Percentiles rank a stretch among this genome's conserved stretches.
Evolutionary conservation across 306 rosid genomes (phyloP).

Genomic region (Cucurbita maxima): DNA sequence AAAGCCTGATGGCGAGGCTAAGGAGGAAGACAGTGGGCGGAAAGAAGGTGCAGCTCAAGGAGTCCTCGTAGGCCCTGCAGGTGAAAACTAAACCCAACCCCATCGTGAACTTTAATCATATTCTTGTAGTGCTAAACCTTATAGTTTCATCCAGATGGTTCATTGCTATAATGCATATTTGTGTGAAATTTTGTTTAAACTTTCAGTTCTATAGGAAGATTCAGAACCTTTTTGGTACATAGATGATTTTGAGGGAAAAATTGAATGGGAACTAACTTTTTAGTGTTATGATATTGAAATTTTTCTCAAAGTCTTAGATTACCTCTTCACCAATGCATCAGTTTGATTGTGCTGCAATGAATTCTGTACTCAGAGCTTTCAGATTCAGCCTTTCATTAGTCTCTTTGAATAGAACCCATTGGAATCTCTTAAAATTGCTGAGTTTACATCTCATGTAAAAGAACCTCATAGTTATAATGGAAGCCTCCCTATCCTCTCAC

Average conservation of each 20-base stretch:
- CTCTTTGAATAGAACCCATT: neutral
- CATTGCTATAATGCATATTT: neutral
- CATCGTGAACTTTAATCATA: neutral
- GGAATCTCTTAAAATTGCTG: neutral
- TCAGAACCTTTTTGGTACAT: neutral
- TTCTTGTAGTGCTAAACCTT: neutral
- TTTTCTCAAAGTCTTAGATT: neutral
- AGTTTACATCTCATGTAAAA: neutral
- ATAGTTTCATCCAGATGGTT: neutral
- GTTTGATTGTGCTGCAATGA: neutral
- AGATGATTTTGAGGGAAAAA: neutral
- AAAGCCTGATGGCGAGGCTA: conserved; percentile 49
- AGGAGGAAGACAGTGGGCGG: conserved; percentile 51
- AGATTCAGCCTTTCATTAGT: neutral
- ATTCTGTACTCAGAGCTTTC: neutral
- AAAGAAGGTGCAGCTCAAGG: conserved; percentile 95
- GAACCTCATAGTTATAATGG: neutral
- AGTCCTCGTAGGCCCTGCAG: conserved; percentile 85
- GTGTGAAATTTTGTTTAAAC: conserved; percentile 7
- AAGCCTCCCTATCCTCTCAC: conserved; percentile 8
- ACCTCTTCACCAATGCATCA: neutral
- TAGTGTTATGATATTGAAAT: neutral
- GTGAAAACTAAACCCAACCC: conserved; percentile 25
- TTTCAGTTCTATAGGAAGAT: neutral
- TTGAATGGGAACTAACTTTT: neutral